Percentiles rank a stretch among this genome's conserved stretches.
These are phyloP conservation scores for Rubia balearica DNA, from an alignment of 305 asterid species.

Conservation along the genomic window DNA sequence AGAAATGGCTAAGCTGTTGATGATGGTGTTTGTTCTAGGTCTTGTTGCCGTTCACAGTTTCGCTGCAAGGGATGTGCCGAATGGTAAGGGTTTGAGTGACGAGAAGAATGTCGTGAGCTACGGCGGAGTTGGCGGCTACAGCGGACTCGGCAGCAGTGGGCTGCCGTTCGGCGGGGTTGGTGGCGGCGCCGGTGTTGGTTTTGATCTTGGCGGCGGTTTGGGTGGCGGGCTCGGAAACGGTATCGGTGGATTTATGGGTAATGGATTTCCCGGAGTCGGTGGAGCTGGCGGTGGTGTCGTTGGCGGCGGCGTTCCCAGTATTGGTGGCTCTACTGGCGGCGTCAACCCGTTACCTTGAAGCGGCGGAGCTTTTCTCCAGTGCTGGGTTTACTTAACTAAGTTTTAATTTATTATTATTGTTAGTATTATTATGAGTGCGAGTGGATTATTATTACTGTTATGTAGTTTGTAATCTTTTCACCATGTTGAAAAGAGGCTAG, in stretches of 20 bases:
- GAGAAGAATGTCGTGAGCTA: conserved; percentile 22
- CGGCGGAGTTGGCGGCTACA: conserved; percentile 24
- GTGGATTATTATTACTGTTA: neutral
- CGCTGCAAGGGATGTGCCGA: conserved; percentile 26
- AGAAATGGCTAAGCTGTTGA: conserved; percentile 13
- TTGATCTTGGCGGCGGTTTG: conserved; percentile 18
- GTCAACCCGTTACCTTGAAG: conserved; percentile 22
- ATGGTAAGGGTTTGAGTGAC: conserved; percentile 18
- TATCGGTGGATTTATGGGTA: conserved; percentile 15
- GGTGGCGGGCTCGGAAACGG: conserved; percentile 27
- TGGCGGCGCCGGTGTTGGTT: conserved; percentile 12
- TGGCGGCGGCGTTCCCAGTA: conserved; percentile 16
- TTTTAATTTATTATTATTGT: neutral
- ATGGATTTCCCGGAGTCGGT: conserved; percentile 21
- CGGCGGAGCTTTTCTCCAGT: neutral
- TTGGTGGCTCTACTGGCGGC: conserved; percentile 5
- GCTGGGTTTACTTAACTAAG: neutral
- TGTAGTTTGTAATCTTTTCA: neutral
- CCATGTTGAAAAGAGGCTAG: neutral
- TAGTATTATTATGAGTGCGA: neutral
- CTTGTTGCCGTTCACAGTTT: conserved; percentile 18
- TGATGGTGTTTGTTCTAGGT: conserved; percentile 15
- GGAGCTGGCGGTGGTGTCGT: conserved; percentile 18
- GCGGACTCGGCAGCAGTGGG: conserved; percentile 22
- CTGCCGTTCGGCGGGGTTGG: conserved; percentile 24